phyloP scores from a whole-genome alignment of 768 basidiomycete species.

The Auriscalpium microsporum region DNA sequence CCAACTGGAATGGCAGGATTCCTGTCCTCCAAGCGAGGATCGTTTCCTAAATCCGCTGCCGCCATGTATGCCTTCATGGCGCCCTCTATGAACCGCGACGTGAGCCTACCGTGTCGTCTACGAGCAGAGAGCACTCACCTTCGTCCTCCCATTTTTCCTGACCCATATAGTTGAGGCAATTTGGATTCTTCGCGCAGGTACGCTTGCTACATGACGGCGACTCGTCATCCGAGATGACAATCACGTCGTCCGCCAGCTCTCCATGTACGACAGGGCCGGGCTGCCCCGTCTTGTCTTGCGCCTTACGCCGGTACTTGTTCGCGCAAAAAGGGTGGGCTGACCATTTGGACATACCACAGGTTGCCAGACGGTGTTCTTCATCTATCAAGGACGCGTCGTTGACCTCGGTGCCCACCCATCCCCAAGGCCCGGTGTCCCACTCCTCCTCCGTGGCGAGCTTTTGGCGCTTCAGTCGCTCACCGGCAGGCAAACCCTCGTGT shows the following conservation, averaged over 20 bases:
- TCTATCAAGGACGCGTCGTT: slow-evolving; percentile 50
- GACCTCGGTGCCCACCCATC: slow-evolving; percentile 71
- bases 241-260: slow-evolving; percentile 52
- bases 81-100: slow-evolving; percentile 3
- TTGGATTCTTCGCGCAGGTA: slow-evolving; percentile 66
- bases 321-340: slow-evolving; percentile 46
- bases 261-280: slow-evolving; percentile 22
- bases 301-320: slow-evolving; percentile 40
- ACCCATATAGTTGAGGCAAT: slow-evolving; percentile 83
- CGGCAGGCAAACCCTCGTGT: slow-evolving; percentile 47
- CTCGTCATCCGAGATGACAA: slow-evolving; percentile 66
- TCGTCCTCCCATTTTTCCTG: slow-evolving; percentile 74
- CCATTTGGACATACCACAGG: slow-evolving; percentile 56
- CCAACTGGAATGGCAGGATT: slow-evolving; percentile 49
- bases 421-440: slow-evolving; percentile 46
- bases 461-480: slow-evolving; percentile 54
- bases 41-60: slow-evolving; percentile 6
- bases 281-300: slow-evolving; percentile 12
- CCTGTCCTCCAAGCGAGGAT: slow-evolving; percentile 7
- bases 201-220: slow-evolving; percentile 47
- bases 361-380: slow-evolving; percentile 51
- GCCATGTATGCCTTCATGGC: slow-evolving; percentile 21
- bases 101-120: slow-evolving; percentile 1
- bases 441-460: slow-evolving; percentile 33
- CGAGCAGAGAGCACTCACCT: slow-evolving; percentile 35